phyloP scores from a whole-genome alignment of 1,139 yeast species.

The Geotrichum restrictum region DNA sequence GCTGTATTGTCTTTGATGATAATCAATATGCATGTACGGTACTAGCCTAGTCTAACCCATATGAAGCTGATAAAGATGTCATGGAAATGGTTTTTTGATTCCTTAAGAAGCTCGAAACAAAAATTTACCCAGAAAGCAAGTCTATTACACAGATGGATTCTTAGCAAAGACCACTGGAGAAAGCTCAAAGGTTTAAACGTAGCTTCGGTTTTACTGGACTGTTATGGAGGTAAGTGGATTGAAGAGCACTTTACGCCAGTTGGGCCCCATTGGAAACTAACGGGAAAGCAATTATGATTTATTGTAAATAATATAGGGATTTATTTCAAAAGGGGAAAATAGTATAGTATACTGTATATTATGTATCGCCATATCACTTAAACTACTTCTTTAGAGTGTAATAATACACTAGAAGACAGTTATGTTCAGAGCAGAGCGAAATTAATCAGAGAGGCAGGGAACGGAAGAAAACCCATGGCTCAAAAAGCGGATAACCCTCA shows the following conservation, averaged over 20 bases:
- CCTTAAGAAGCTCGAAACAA: not conserved
- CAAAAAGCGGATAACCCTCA: slow-evolving; percentile 13
- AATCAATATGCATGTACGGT: too few relatives aligned
- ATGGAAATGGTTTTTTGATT: slow-evolving; percentile 11
- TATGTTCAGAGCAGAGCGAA: slow-evolving; percentile 15
- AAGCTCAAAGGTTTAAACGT: slow-evolving; percentile 13
- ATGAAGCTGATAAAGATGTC: slow-evolving; percentile 1
- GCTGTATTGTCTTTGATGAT: too few relatives aligned
- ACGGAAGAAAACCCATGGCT: slow-evolving; percentile 16
- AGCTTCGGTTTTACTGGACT: slow-evolving; percentile 10
- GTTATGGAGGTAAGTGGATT: slow-evolving; percentile 17
- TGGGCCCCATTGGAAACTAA: slow-evolving; percentile 16
- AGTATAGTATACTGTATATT: not conserved
- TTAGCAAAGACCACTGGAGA: slow-evolving; percentile 9
- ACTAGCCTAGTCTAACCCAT: too few relatives aligned
- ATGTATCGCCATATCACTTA: slow-evolving; percentile 11
- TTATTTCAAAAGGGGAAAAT: too few relatives aligned
- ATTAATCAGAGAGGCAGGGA: slow-evolving; percentile 19
- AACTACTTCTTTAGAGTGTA: not conserved
- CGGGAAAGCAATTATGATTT: slow-evolving; percentile 6
- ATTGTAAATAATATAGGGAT: too few relatives aligned
- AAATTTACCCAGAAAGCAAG: not conserved
- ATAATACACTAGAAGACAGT: slow-evolving; percentile 8
- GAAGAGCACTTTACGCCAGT: slow-evolving; percentile 13
- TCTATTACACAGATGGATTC: not conserved